These are phyloP conservation scores for Moelleriella libera DNA, from an alignment of 2,329 filamentous ascomycete species.

Conservation along the genomic window DNA sequence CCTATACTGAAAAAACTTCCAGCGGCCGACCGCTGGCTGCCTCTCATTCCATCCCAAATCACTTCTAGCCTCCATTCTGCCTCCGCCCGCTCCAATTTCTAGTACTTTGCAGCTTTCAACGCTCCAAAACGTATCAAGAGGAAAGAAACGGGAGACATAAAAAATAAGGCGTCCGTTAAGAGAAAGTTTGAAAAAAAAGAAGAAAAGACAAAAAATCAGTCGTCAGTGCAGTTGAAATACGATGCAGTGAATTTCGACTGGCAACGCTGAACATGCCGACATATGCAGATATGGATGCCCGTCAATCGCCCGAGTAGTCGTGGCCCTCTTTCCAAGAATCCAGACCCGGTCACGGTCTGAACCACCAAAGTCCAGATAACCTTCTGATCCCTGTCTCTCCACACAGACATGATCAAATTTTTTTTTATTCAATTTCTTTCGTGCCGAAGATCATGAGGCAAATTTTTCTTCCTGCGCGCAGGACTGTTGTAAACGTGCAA, in stretches of 20 bases:
- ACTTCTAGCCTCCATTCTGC: neutral
- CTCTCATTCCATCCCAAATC: neutral
- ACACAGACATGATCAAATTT: neutral
- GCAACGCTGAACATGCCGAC: constrained; percentile 7
- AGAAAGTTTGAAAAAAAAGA: too few relatives aligned
- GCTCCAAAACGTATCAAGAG: neutral
- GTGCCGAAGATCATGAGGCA: too few relatives aligned
- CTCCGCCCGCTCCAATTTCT: neutral
- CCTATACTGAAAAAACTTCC: neutral
- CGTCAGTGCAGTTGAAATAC: neutral
- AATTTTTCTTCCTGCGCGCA: too few relatives aligned
- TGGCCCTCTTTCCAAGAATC: neutral
- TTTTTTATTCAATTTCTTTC: too few relatives aligned
- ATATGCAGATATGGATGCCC: constrained; percentile 6
- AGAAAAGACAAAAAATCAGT: neutral
- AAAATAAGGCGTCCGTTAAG: neutral
- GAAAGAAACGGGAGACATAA: neutral
- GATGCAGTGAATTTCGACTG: neutral
- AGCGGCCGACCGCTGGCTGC: neutral
- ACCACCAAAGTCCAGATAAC: neutral
- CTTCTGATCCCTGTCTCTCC: neutral
- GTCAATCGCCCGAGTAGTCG: neutral
- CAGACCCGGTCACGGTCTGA: neutral
- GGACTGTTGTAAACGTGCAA: neutral
- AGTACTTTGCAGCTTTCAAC: neutral